Evolutionary conservation across 805 yeast genomes (phyloP), one percentile per base, ranked within the genome.

Genomic region (Limtongia smithiae): DNA sequence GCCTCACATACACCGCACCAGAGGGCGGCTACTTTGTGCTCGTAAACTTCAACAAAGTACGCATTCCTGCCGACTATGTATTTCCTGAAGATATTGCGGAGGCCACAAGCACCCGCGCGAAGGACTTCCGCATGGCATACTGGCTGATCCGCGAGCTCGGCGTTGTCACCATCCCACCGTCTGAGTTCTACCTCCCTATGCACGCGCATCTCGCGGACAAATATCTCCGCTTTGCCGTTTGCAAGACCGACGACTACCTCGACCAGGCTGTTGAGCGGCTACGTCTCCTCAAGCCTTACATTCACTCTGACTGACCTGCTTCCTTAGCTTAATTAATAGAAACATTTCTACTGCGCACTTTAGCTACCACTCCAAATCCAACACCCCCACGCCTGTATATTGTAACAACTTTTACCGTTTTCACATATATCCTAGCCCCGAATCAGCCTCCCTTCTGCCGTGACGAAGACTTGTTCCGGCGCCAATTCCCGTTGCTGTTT

Each of bases 121-220:
- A 81, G 56, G 98, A 93, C 70, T 93, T 89, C 75, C 80, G 80
- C 65, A 74, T 83, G 56, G 94, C 96, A 0, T 87, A 86, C 69
- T 93, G 97, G 97, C 74, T 93, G 51, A 88, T 89, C 62, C 82
- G 80, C 64, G 95, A 89, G 65, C 67, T 91, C 50, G 98, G 98
- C 9, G 94, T 93, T 35, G 97, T 93, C 18, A 84, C 95, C 3
- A 93, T 93, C 57, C 98, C 98, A 9, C 97, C 97, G 25, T 84
- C 96, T n/a, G 97, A 91, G 68, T 93, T 93, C 63, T 80, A 86
- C 62, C 76, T 81, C 37, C 77, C 80, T 8, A 81, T 78, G 51
- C 81, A 84, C 57, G 89, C 85, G 28, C 72, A 78, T 48, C 80
- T 82, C 15, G 89, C 91, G 48, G 95, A 90, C 64, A 82, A 86